Evolutionary conservation across 1,139 yeast species (phyloP), one percentile per base, ranked within the genome.

Genomic region (Wickerhamomyces sp.): DNA sequence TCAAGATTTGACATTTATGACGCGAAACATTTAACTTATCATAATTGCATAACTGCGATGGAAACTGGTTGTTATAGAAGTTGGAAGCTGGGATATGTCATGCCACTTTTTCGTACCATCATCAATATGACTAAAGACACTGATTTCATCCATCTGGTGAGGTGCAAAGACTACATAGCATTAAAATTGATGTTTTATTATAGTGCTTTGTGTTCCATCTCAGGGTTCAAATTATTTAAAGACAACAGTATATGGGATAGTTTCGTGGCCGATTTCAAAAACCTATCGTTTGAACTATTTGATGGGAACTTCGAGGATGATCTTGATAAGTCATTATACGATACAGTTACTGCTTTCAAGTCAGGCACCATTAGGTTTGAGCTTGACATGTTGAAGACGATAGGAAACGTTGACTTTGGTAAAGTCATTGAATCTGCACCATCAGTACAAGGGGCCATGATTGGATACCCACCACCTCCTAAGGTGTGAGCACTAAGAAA

Each of bases 191-290:
- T 49, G 42, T 51, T 35, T 31, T 43, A 47, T 27, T 43, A 35
- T 29, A 44, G 52, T 35, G 37, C 43, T 10, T 28, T 52, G 9
- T 45, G 52, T 15, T 51, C 54, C 4, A 38, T 45, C 7, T 47
- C 49, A 17, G 51, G 47, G 4, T 48, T 51, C 34, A 49, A 44
- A 37, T 36, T 53, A 31, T 45, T 45, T 25, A 26, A 24, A 8
- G 43, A 37, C 13, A 33, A 40, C 7, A 43, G 49, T 9, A 36
- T 46, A 1, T 63, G 67, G 67, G 51, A 54, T 20, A 34, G 45
- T 1, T 58, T 53, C 29, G 31, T 43, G 4, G 38, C 40, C 1
- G 49, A 44, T 27, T 59, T 54, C 31, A 44, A 42, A 16, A 19
- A 22, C 3, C 24, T 42, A 19, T 31, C 43, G 5, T 37, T 21